Percentiles rank a stretch among this genome's conserved stretches.
Conservation (phyloP, 148 eudicot genomes). For the Linanthus parryae region DNA sequence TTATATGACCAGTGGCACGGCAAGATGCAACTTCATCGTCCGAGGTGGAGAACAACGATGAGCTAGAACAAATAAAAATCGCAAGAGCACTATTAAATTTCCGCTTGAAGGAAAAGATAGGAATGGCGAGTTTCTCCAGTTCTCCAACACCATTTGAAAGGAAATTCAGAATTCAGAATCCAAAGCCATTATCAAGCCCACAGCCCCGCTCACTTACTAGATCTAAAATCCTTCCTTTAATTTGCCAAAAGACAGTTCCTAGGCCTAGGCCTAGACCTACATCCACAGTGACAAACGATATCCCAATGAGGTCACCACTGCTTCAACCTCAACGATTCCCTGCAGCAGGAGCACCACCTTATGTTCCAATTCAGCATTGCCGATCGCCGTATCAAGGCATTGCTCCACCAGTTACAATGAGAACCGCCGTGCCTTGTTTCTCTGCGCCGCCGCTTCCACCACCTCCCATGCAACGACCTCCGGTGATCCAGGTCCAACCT, state of each 20-base stretch:
- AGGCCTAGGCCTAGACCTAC: slow-evolving; percentile 35
- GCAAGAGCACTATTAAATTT: slow-evolving; percentile 70
- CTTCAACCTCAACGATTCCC: slow-evolving; percentile 31
- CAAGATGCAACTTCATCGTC: slow-evolving; percentile 50
- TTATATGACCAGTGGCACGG: slow-evolving; percentile 65
- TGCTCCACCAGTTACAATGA: slow-evolving; percentile 63
- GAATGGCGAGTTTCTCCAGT: slow-evolving; percentile 18
- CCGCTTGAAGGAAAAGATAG: slow-evolving; percentile 48
- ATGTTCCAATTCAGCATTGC: slow-evolving; percentile 51
- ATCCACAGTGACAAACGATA: slow-evolving; percentile 24
- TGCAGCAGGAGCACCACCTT: slow-evolving; percentile 49
- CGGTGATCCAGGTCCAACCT: slow-evolving; percentile 27
- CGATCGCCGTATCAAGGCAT: slow-evolving; percentile 43
- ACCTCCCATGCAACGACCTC: slow-evolving; percentile 17
- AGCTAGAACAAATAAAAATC: slow-evolving; percentile 74
- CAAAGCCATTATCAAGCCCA: slow-evolving; percentile 65
- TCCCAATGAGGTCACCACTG: slow-evolving; percentile 8
- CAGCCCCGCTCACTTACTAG: slow-evolving; percentile 38
- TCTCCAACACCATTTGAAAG: slow-evolving; percentile 41
- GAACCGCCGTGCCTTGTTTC: slow-evolving; percentile 59
- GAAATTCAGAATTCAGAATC: slow-evolving; percentile 35
- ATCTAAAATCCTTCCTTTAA: slow-evolving; percentile 71
- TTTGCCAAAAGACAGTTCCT: slow-evolving; percentile 45
- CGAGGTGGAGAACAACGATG: slow-evolving; percentile 64
- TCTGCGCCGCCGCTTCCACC: slow-evolving; percentile 55